Percentiles rank a stretch among this genome's conserved stretches.
Conservation (phyloP, 2,329 filamentous ascomycete species). For the Fusarium nurragi region DNA sequence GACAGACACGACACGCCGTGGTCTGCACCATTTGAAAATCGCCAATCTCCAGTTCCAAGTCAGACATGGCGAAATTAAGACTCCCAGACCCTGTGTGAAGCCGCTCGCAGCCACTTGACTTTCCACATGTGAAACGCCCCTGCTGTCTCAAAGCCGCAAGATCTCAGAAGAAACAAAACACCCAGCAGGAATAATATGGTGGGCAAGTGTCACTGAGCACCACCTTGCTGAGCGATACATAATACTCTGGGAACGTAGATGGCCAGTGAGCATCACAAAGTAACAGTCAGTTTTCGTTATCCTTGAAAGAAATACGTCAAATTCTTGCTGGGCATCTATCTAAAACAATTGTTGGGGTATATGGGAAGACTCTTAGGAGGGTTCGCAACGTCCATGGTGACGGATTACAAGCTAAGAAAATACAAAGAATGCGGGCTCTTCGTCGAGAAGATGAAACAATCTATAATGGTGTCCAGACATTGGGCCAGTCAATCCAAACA, state of each 20-base stretch:
- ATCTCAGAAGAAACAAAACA: neutral
- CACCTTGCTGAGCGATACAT: neutral
- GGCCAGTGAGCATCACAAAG: neutral
- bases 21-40: conserved; percentile 20
- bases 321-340: conserved; percentile 23
- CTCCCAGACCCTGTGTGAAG: conserved; percentile 32
- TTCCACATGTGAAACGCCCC: conserved; percentile 21
- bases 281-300: neutral
- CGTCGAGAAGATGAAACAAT: conserved; percentile 49
- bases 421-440: conserved; percentile 44
- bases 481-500: neutral
- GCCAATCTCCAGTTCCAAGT: conserved; percentile 39
- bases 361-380: conserved; percentile 31
- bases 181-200: neutral
- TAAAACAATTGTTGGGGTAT: conserved; percentile 38
- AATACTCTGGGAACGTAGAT: too few species aligned
- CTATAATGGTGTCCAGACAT: conserved; percentile 40
- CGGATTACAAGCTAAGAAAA: conserved; percentile 11
- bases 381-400: conserved; percentile 21
- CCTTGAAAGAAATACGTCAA: neutral
- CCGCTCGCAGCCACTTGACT: conserved; percentile 36
- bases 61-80: conserved; percentile 27
- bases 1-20: conserved; percentile 1
- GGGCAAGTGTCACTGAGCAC: neutral
- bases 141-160: neutral